Percentiles rank a stretch among this genome's conserved stretches.
Evolutionary conservation across 352 stramenopile species (phyloP).

Genomic region (Phytopythium aichiense): DNA sequence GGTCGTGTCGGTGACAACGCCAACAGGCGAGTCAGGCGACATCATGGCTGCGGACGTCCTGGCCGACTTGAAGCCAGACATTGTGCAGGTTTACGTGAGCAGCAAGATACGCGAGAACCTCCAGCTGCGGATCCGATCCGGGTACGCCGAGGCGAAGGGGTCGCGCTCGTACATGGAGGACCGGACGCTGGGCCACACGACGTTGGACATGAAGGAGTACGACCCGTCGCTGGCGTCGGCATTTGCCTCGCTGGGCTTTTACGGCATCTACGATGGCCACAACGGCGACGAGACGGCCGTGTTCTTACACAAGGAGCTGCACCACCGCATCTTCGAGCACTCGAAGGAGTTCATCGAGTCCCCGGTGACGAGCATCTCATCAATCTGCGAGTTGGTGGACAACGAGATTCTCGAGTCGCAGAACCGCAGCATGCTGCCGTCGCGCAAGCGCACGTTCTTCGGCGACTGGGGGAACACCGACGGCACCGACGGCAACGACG

Average conservation of each 20-base stretch:
- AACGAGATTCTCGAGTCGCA: conserved; percentile 75
- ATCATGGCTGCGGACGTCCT: conserved; percentile 15
- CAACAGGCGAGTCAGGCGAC: conserved; percentile 19
- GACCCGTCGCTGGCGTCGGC: conserved; percentile 20
- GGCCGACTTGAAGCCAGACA: conserved; percentile 30
- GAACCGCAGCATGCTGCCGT: conserved; percentile 60
- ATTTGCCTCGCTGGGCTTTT: conserved; percentile 67
- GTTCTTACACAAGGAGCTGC: conserved; percentile 73
- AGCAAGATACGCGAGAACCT: conserved; percentile 86
- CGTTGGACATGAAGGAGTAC: conserved; percentile 42
- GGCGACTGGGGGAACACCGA: conserved; percentile 19
- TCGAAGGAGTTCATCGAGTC: conserved; percentile 42
- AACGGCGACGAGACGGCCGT: conserved; percentile 79
- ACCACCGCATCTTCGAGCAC: conserved; percentile 68
- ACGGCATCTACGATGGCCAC: conserved; percentile 88
- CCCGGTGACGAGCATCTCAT: conserved; percentile 44
- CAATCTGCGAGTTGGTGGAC: conserved; percentile 60
- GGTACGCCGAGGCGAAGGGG: conserved; percentile 83
- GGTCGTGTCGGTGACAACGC: conserved; percentile 18
- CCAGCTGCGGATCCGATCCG: conserved; percentile 59
- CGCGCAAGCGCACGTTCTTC: conserved; percentile 58
- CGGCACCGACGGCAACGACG: conserved; percentile 22
- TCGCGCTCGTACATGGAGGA: conserved; percentile 88
- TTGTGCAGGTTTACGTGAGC: conserved; percentile 87
- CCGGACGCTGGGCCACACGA: conserved; percentile 50